Evolutionary conservation across 768 basidiomycete species (phyloP).

Genomic region (Rhodosporidiobolus sp.): DNA sequence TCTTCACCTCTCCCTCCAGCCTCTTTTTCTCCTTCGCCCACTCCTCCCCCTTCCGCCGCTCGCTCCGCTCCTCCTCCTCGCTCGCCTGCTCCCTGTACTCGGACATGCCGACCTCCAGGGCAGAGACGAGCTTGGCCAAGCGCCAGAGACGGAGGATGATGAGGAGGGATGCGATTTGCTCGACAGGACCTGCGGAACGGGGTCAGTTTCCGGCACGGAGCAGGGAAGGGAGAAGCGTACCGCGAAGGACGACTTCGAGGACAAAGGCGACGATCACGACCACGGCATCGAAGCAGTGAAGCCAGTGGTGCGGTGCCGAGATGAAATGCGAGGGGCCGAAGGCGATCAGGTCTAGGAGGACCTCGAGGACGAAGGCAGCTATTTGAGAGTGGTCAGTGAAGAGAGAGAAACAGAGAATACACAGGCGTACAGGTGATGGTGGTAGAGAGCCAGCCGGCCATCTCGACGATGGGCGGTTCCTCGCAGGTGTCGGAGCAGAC

Average conservation of each 20-base stretch:
- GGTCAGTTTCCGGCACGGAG: background rate
- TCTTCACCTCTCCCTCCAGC: background rate
- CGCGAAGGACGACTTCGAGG: background rate
- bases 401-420: background rate
- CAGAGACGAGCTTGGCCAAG: conserved; percentile 16
- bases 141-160: conserved; percentile 23
- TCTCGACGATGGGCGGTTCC: background rate
- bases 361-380: conserved; percentile 20
- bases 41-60: background rate
- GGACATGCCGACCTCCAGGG: background rate
- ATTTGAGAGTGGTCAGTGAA: background rate
- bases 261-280: conserved; percentile 17
- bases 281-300: conserved; percentile 14
- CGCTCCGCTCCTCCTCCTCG: background rate
- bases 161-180: conserved; percentile 2
- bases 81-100: background rate
- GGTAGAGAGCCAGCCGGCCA: background rate
- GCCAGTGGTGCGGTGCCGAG: background rate
- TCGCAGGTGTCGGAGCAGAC: background rate
- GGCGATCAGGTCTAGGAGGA: background rate
- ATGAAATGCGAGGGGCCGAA: conserved; percentile 7
- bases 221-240: background rate
- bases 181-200: background rate
- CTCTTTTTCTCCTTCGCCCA: background rate
- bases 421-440: background rate